A percentile compares a stretch with the other conserved stretches of the same genome.
These are phyloP conservation scores for Tolypocladium inflatum DNA, from an alignment of 2,329 filamentous ascomycete genomes.

Conservation along the genomic window DNA sequence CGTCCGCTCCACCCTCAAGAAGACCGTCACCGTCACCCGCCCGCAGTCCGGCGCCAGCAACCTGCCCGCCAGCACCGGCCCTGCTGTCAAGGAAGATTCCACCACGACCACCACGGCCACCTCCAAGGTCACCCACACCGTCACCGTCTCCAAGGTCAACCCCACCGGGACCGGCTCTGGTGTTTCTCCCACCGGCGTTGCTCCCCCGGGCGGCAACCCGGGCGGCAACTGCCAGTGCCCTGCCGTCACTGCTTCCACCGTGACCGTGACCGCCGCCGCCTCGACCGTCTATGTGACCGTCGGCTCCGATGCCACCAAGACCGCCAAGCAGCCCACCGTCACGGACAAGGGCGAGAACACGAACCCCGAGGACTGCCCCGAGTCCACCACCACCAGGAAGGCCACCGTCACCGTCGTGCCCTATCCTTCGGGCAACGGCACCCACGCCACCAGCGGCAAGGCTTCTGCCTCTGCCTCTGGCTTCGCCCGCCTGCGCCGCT, in stretches of 20 bases:
- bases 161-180: neutral
- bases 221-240: constrained; percentile 7
- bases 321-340: constrained; percentile 10
- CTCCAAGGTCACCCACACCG: constrained; percentile 23
- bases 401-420: constrained; percentile 28
- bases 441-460: constrained; percentile 19
- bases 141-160: constrained; percentile 15
- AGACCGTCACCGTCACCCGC: constrained; percentile 24
- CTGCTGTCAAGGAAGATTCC: constrained; percentile 10
- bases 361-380: constrained; percentile 11
- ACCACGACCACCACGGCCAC: constrained; percentile 29
- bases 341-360: constrained; percentile 9
- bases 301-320: constrained; percentile 11
- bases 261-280: constrained; percentile 20
- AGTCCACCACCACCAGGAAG: constrained; percentile 15
- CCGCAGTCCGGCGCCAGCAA: constrained; percentile 7
- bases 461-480: constrained; percentile 25
- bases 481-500: constrained; percentile 22
- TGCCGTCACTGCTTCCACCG: constrained; percentile 8
- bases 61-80: neutral
- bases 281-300: constrained; percentile 27
- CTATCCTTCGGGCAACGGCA: constrained; percentile 30
- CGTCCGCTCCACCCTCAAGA: constrained; percentile 31
- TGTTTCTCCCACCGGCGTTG: constrained; percentile 2
- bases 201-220: constrained; percentile 6